Evolutionary conservation across 2,329 filamentous ascomycete species (phyloP), one percentile per base, ranked within the genome.

Genomic region (Colletotrichum lini): DNA sequence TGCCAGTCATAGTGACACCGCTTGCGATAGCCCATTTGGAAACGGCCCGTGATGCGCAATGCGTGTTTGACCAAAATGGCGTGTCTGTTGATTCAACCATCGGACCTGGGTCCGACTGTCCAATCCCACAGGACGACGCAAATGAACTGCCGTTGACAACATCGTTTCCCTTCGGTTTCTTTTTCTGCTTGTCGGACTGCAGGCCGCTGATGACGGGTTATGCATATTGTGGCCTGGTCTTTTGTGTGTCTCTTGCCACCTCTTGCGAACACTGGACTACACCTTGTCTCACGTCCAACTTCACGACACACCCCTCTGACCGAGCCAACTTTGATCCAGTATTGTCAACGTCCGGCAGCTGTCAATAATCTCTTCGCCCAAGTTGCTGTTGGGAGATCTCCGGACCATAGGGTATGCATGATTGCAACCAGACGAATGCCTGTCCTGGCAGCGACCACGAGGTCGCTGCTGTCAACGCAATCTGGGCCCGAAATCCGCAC

Each of bases 381-480:
- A 30, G 35, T 30, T 38, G 38, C 35, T 12, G 53, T 26, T 52
- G 42, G 45, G 30, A 53, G 53, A 9, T 21, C 10, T 35, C 23
- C 21, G 47, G 18, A 30, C 40, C 40, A 52, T 42, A 45, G 30
- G 30, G 38, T 16, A 47, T 49, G 44, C 62, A 44, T 23, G 42
- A 53, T 54, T 52, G 40, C 53, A 67, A 57, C 42, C 50, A 52
- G 56, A 61, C 45, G 64, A 67, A 67, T 50, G 64, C 50, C 56
- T 52, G 50, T 52, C 50, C 50, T 30, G 44, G 57, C 26, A 47
- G 23, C 47, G 23, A 53, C 35, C 26, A 44, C 38, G 35, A 63
- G 64, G 40, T 71, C 44, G 45, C 52, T 52, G 44, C 68, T 58
- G 52, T 71, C 45, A 47, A 57, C 66, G 26, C 59, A 53, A 52